A percentile compares a stretch with the other conserved stretches of the same genome.
These are phyloP conservation scores for Babesia ovata DNA, from an alignment of 169 alveolate species.

Conservation along the genomic window DNA sequence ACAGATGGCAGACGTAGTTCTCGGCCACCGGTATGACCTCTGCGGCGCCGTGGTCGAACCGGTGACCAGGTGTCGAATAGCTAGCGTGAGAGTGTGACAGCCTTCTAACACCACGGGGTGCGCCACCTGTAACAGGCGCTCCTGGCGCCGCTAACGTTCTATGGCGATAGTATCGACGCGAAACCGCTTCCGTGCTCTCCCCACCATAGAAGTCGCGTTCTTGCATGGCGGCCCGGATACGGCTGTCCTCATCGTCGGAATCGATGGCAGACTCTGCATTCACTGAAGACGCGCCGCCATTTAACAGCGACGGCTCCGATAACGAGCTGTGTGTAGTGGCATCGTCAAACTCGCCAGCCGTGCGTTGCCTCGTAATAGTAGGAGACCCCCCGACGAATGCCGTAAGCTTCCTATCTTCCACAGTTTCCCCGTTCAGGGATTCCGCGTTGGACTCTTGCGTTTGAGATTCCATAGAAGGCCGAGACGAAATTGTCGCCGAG, in stretches of 20 bases:
- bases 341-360: not conserved
- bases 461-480: not conserved
- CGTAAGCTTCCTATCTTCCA: not conserved
- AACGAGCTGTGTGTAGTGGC: not conserved
- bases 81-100: not conserved
- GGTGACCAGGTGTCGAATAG: not conserved
- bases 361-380: not conserved
- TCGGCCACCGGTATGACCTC: conserved; percentile 49
- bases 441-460: not conserved
- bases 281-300: not conserved
- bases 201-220: conserved; percentile 57
- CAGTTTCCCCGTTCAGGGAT: not conserved
- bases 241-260: conserved; percentile 50
- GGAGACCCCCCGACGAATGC: not conserved
- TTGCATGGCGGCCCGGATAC: conserved; percentile 43
- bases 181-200: conserved; percentile 22
- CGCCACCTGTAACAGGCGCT: not conserved
- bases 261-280: not conserved
- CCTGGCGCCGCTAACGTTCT: conserved; percentile 6
- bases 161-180: conserved; percentile 55
- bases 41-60: not conserved
- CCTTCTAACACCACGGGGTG: not conserved
- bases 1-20: conserved; percentile 84
- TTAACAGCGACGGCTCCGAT: not conserved
- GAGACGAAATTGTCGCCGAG: not conserved